Evolutionary conservation across 805 yeast genomes (phyloP).

Genomic region (Saccharomyces mikatae): DNA sequence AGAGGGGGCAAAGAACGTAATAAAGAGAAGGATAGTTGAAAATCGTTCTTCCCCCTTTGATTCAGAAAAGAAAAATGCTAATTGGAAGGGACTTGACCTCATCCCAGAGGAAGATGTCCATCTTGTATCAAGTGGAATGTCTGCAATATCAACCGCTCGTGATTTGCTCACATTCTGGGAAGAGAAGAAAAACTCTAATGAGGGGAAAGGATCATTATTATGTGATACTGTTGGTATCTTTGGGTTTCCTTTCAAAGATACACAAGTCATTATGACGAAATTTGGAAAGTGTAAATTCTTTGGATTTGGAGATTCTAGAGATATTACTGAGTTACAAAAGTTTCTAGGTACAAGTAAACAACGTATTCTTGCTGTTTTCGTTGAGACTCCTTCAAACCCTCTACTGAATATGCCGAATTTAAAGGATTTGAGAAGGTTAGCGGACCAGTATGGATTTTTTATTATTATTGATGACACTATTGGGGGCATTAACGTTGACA

Average conservation of each 20-base stretch:
- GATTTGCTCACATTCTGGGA: constrained; percentile 20
- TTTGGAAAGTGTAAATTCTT: constrained; percentile 76
- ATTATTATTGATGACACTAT: constrained; percentile 86
- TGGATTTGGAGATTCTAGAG: constrained; percentile 71
- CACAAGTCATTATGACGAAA: constrained; percentile 70
- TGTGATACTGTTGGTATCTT: constrained; percentile 53
- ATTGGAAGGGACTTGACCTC: constrained; percentile 29
- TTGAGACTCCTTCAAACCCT: constrained; percentile 91
- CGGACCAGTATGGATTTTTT: constrained; percentile 57
- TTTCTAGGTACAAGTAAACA: constrained; percentile 46
- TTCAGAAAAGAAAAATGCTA: constrained; percentile 9
- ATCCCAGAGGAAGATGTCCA: constrained; percentile 50
- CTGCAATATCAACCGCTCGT: constrained; percentile 74
- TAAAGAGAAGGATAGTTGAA: constrained; percentile 9
- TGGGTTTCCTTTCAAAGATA: constrained; percentile 91
- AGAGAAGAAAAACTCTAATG: constrained; percentile 1
- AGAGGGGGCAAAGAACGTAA: constrained; percentile 4
- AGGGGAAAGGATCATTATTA: background rate
- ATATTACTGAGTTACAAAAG: constrained; percentile 53
- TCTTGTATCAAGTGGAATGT: constrained; percentile 81
- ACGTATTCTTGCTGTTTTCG: constrained; percentile 53
- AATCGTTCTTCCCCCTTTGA: constrained; percentile 11
- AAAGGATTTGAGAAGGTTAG: constrained; percentile 47
- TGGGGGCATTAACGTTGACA: constrained; percentile 61
- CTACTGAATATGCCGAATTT: constrained; percentile 74